phyloP scores from a whole-genome alignment of 2,329 filamentous ascomycete genomes.

The Botryosphaeria dothidea region DNA sequence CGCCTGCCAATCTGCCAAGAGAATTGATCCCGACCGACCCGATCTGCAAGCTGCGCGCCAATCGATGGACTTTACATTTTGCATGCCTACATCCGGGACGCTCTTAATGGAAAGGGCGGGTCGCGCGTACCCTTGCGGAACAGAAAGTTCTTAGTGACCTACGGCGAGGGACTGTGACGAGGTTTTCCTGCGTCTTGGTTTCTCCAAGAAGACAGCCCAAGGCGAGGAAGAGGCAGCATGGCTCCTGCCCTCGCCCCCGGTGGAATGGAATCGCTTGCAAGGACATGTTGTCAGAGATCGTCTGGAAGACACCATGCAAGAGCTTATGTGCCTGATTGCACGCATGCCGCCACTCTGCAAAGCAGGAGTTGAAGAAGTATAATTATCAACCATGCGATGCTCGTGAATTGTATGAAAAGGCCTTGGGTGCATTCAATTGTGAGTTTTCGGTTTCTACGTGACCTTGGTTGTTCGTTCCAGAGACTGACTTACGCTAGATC shows the following conservation, averaged over 20 bases:
- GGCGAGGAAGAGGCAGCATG: constrained; percentile 29
- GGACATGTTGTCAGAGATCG: constrained; percentile 27
- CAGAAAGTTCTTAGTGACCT: constrained; percentile 64
- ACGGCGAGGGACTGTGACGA: constrained; percentile 63
- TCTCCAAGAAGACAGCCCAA: constrained; percentile 43
- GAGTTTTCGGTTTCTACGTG: too few relatives aligned
- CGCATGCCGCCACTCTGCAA: constrained; percentile 35
- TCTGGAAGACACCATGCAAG: constrained; percentile 62
- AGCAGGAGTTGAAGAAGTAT: constrained; percentile 31
- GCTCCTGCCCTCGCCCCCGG: constrained; percentile 34
- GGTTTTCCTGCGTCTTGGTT: constrained; percentile 60
- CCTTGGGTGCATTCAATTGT: constrained; percentile 40
- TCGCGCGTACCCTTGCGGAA: constrained; percentile 58
- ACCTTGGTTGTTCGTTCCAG: too few relatives aligned
- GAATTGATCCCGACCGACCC: constrained; percentile 55
- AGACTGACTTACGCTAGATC: neutral
- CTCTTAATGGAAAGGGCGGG: constrained; percentile 50
- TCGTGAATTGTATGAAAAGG: constrained; percentile 39
- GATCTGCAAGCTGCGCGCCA: constrained; percentile 52
- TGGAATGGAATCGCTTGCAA: constrained; percentile 25
- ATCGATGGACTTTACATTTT: constrained; percentile 59
- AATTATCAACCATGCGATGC: constrained; percentile 38
- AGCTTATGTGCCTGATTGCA: constrained; percentile 56
- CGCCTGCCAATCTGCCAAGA: constrained; percentile 56
- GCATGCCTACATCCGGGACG: constrained; percentile 61